Percentiles rank a stretch among this genome's conserved stretches.
Evolutionary conservation across 225 moss, liverwort and hornwort genomes (phyloP).

Genomic region (Straminergon stramineum): DNA sequence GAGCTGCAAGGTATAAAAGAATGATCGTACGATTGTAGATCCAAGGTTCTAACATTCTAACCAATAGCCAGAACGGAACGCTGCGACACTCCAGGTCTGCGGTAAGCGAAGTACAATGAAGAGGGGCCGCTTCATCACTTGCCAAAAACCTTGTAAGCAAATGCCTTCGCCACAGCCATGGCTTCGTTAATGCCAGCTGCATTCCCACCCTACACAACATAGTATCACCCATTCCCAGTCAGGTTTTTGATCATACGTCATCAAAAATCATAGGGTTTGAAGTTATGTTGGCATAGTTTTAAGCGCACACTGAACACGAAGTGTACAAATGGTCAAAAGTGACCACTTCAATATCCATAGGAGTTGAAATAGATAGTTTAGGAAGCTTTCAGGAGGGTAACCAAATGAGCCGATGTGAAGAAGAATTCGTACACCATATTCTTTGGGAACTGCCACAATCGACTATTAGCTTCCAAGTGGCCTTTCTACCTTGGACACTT

Average conservation of each 20-base stretch:
- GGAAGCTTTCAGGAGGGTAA: not conserved
- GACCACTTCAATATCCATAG: not conserved
- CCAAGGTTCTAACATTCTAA: not conserved
- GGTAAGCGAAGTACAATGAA: not conserved
- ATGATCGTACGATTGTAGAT: not conserved
- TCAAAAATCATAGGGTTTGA: not conserved
- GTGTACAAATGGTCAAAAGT: not conserved
- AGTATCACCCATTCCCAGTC: not conserved
- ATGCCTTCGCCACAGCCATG: conserved; percentile 21
- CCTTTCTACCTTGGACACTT: not conserved
- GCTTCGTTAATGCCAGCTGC: conserved; percentile 44
- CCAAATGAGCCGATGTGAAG: no score
- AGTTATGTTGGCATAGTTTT: not conserved
- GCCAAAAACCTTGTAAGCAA: conserved; percentile 21
- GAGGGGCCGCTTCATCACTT: not conserved
- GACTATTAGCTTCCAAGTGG: not conserved
- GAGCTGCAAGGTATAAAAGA: conserved; percentile 6
- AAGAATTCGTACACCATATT: no score
- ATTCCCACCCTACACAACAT: conserved; percentile 37
- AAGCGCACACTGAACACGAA: not conserved
- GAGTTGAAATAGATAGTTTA: not conserved
- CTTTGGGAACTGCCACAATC: not conserved
- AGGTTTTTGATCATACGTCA: not conserved
- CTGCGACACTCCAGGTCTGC: not conserved
- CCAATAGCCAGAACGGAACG: not conserved